Evolutionary conservation across 371 early-diverging fungal species (phyloP).

Genomic region (Apophysomyces elegans): DNA sequence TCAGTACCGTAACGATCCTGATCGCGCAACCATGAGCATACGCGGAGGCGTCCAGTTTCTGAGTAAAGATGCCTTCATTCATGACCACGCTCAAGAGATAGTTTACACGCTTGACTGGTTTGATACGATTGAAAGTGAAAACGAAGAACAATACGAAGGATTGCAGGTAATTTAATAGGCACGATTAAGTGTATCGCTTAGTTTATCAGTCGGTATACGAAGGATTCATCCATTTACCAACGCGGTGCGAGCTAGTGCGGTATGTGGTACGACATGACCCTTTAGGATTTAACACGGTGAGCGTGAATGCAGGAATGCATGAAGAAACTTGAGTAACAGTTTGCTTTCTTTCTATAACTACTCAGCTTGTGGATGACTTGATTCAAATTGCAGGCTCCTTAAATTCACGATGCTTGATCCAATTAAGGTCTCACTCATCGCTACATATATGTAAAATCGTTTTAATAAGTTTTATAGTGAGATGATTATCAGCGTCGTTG

Average conservation of each 20-base stretch:
- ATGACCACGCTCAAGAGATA: slow-evolving; percentile 25
- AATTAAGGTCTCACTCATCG: slow-evolving; percentile 28
- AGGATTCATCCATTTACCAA: slow-evolving; percentile 40
- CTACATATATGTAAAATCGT: not conserved
- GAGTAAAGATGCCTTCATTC: slow-evolving; percentile 27
- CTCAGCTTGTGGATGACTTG: slow-evolving; percentile 28
- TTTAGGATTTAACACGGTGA: slow-evolving; percentile 26
- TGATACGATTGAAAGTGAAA: slow-evolving; percentile 31
- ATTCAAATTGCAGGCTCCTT: slow-evolving; percentile 28
- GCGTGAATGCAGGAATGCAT: no score
- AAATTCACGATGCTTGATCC: slow-evolving; percentile 27
- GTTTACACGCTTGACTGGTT: slow-evolving; percentile 30
- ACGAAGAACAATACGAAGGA: slow-evolving; percentile 5
- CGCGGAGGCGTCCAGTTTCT: slow-evolving; percentile 22
- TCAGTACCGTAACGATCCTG: slow-evolving; percentile 14
- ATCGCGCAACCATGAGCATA: slow-evolving; percentile 27
- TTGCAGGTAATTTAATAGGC: slow-evolving; percentile 1
- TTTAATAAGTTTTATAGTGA: slow-evolving; percentile 28
- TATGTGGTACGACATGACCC: slow-evolving; percentile 23
- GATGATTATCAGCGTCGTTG: slow-evolving; percentile 37
- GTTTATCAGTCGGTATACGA: slow-evolving; percentile 29
- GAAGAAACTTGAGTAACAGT: no score
- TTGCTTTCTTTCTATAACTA: no score
- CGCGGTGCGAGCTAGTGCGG: slow-evolving; percentile 32
- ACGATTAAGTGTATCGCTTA: not conserved